Percentiles rank a stretch among this genome's conserved stretches.
These are phyloP conservation scores for Pseudogymnoascus sp. DNA, from an alignment of 2,329 filamentous ascomycete genomes.

Conservation along the genomic window DNA sequence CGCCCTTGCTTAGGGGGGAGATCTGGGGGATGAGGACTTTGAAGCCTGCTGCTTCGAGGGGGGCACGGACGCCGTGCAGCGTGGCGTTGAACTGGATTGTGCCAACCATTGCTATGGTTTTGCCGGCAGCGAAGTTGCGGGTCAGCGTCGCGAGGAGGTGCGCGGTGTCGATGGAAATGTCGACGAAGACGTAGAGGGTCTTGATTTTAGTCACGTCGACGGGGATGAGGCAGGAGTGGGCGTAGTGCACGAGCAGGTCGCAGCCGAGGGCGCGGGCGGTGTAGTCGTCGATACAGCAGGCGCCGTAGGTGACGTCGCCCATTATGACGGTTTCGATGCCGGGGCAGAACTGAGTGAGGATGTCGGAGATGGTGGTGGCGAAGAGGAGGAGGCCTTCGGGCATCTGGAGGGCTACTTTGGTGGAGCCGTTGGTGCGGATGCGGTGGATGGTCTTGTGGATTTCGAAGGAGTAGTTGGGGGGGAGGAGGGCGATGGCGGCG, in stretches of 20 bases:
- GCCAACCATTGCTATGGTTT: slow-evolving; percentile 85
- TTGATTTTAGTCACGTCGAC: slow-evolving; percentile 96
- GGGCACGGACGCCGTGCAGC: slow-evolving; percentile 72
- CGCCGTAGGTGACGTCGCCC: slow-evolving; percentile 97
- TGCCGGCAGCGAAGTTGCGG: slow-evolving; percentile 76
- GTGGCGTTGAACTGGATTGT: slow-evolving; percentile 99
- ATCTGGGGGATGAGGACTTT: slow-evolving; percentile 84
- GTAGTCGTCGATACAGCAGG: slow-evolving; percentile 98
- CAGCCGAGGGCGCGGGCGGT: slow-evolving; percentile 90
- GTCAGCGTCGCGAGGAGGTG: slow-evolving; percentile 82
- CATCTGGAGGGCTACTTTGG: slow-evolving; percentile 88
- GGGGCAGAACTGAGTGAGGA: slow-evolving; percentile 87
- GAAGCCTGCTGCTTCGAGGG: slow-evolving; percentile 78
- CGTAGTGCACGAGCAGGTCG: slow-evolving; percentile 92
- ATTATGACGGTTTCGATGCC: slow-evolving; percentile 92
- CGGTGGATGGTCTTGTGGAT: slow-evolving; percentile 97
- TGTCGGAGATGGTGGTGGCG: slow-evolving; percentile 95
- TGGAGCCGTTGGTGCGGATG: slow-evolving; percentile 71
- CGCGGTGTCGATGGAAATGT: slow-evolving; percentile 87
- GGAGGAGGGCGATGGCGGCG: slow-evolving; percentile 76
- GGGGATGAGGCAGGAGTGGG: slow-evolving; percentile 91
- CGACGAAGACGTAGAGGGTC: slow-evolving; percentile 95
- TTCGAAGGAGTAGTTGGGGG: slow-evolving; percentile 96
- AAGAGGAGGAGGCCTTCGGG: slow-evolving; percentile 92
- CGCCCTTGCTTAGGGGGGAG: slow-evolving; percentile 82